Conservation (phyloP, 2,329 filamentous ascomycete genomes). For the Pseudonectria foliicola region DNA sequence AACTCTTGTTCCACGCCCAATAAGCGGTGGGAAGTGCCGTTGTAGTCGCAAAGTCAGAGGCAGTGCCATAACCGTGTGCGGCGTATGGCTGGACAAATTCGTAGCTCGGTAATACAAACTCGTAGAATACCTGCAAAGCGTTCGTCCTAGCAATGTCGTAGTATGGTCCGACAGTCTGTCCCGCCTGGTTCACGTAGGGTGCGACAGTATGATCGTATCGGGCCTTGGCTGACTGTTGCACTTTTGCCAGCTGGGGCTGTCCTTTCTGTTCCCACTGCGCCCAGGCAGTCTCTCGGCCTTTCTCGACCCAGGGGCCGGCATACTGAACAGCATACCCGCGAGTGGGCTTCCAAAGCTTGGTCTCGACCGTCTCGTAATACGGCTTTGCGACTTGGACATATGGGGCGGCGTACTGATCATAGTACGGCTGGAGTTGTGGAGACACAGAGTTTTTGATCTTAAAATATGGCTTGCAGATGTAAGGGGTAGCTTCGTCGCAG, state of each 20-base stretch:
- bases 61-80: conserved; percentile 57
- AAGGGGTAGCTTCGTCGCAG: conserved; percentile 63
- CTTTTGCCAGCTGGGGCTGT: conserved; percentile 64
- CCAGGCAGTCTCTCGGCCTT: conserved; percentile 58
- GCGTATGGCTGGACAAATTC: conserved; percentile 67
- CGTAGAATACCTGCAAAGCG: conserved; percentile 61
- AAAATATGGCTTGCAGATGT: conserved; percentile 79
- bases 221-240: conserved; percentile 51
- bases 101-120: conserved; percentile 70
- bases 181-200: conserved; percentile 62
- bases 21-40: conserved; percentile 66
- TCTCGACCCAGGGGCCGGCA: conserved; percentile 64
- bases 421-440: conserved; percentile 79
- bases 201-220: conserved; percentile 66
- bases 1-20: conserved; percentile 62
- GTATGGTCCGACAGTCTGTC: conserved; percentile 59
- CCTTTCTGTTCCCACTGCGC: conserved; percentile 73
- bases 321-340: conserved; percentile 62
- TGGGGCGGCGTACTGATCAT: conserved; percentile 73
- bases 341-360: conserved; percentile 61
- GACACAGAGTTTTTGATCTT: conserved; percentile 53
- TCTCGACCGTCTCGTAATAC: conserved; percentile 60
- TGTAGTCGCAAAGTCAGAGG: conserved; percentile 58
- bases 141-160: conserved; percentile 59
- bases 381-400: conserved; percentile 72